Evolutionary conservation across 805 yeast genomes (phyloP).

Genomic region (Starmerella gropengiesseri): DNA sequence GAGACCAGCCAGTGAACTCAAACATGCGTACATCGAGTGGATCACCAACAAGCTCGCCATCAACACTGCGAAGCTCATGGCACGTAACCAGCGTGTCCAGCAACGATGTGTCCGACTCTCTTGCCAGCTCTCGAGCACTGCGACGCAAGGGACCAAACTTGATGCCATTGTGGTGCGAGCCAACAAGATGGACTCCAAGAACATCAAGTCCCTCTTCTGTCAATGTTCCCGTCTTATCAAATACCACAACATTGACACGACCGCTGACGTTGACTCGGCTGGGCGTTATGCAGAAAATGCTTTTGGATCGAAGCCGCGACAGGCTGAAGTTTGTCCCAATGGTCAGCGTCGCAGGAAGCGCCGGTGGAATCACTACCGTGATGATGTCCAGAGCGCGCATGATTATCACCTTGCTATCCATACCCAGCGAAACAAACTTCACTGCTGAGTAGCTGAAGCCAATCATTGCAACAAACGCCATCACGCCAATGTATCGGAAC

Average conservation of each 20-base stretch:
- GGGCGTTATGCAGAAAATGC: slow-evolving; percentile 85
- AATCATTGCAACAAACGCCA: slow-evolving; percentile 70
- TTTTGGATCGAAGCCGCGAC: slow-evolving; percentile 52
- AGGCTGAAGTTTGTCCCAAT: slow-evolving; percentile 93
- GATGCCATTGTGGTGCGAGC: slow-evolving; percentile 8
- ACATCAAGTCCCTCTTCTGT: slow-evolving; percentile 96
- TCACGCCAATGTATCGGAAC: slow-evolving; percentile 88
- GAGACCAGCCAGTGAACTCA: slow-evolving; percentile 70
- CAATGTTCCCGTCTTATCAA: slow-evolving; percentile 94
- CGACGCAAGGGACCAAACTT: slow-evolving; percentile 22
- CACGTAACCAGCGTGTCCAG: slow-evolving; percentile 50
- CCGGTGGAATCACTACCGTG: slow-evolving; percentile 97
- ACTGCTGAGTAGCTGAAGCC: slow-evolving; percentile 80
- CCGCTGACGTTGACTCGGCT: slow-evolving; percentile 95
- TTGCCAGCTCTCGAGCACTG: slow-evolving; percentile 15
- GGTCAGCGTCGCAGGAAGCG: slow-evolving; percentile 92
- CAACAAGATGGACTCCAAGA: slow-evolving; percentile 43
- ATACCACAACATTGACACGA: slow-evolving; percentile 76
- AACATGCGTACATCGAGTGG: slow-evolving; percentile 92
- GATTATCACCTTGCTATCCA: slow-evolving; percentile 58
- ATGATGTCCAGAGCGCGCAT: slow-evolving; percentile 86
- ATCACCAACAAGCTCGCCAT: slow-evolving; percentile 77
- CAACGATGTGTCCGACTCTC: slow-evolving; percentile 10
- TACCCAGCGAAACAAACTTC: slow-evolving; percentile 67
- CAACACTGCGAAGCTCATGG: slow-evolving; percentile 74